phyloP scores from a whole-genome alignment of 1,284 basidiomycete genomes.

The Sporisorium iseilematis-ciliati region DNA sequence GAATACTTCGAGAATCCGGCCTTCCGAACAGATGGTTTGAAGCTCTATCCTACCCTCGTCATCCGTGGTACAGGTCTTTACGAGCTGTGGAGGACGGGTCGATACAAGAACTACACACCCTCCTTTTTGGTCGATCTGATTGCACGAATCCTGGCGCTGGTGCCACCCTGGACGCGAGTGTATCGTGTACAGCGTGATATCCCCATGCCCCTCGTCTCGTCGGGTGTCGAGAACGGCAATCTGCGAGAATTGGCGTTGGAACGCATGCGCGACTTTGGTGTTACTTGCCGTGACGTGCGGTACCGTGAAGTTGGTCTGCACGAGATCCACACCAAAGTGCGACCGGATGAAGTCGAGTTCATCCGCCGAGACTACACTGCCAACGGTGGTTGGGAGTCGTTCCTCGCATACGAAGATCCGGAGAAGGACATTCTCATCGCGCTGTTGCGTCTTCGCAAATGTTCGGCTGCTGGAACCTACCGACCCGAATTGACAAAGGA shows the following conservation, averaged over 20 bases:
- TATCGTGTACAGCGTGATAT: slow-evolving; percentile 80
- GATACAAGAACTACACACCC: slow-evolving; percentile 99
- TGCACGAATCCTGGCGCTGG: slow-evolving; percentile 92
- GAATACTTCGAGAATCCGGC: slow-evolving; percentile 98
- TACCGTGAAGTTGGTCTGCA: slow-evolving; percentile 98
- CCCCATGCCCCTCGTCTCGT: slow-evolving; percentile 75
- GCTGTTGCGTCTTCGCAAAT: slow-evolving; percentile 90
- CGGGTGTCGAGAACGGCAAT: slow-evolving; percentile 98
- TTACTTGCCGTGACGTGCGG: slow-evolving; percentile 95
- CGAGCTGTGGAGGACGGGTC: slow-evolving; percentile 94
- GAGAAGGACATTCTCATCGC: slow-evolving; percentile 96
- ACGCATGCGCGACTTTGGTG: slow-evolving; percentile 98
- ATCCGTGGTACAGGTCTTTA: slow-evolving; percentile 98
- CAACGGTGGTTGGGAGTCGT: slow-evolving; percentile 97
- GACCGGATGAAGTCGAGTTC: slow-evolving; percentile 96
- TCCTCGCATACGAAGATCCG: slow-evolving; percentile 98
- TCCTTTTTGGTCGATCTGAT: slow-evolving; percentile 98
- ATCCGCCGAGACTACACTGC: slow-evolving; percentile 95
- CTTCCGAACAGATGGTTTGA: slow-evolving; percentile 95
- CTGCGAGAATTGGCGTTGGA: slow-evolving; percentile 94
- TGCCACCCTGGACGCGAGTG: slow-evolving; percentile 98
- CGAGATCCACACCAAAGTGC: slow-evolving; percentile 97
- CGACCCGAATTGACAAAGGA: slow-evolving; percentile 87
- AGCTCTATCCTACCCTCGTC: slow-evolving; percentile 98
- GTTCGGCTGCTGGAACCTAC: slow-evolving; percentile 95